Evolutionary conservation across 2,329 filamentous ascomycete species (phyloP), one percentile per base, ranked within the genome.

Genomic region (Zymoseptoria pseudotritici): DNA sequence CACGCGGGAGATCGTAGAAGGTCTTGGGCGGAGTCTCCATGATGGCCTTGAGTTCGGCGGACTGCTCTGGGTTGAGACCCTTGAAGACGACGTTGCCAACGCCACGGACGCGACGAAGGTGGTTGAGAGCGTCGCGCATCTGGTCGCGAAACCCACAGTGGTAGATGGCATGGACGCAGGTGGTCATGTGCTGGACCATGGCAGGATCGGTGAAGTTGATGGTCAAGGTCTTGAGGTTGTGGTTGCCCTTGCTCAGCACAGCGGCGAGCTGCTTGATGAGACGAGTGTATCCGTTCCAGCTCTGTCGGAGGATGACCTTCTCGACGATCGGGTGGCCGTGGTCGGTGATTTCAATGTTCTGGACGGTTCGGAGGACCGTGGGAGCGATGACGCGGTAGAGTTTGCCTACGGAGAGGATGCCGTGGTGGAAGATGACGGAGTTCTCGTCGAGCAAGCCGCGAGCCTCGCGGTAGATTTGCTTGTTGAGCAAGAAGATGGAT

Each of bases 281-380:
- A 11, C 54, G 60, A 55, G 66, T 69, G 58, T 72, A 67, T 10
- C 71, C 71, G 46, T 55, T 24, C 67, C 70, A 73, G 29, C 63
- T 65, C 10, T 52, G 49, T 8, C 58, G 21, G 4, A 67, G 58
- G 17, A 61, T 63, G 22, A 56, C 58, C 36, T 58, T 49, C 29
- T 63, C 19, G 62, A 97, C 81, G 58, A 96, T 86, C 24, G 97
- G 78, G 74, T 89, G 93, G 13, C 93, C 94, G 63, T 87, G 82
- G 13, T 86, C 85, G 73, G 97, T 91, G 61, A 99, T 84, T 66
- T 88, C 88, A 77, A 97, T 66, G 57, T 61, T 61, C 52, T 61
- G 56, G 24, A 73, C 54, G n/a, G 64, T 68, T 31, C 64, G 66
- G 21, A 73, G 61, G 24, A 69, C 54, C 10, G 54, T 54, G 3